phyloP scores from a whole-genome alignment of 2,329 filamentous ascomycete species.

The Paraconiothyrium sp. region DNA sequence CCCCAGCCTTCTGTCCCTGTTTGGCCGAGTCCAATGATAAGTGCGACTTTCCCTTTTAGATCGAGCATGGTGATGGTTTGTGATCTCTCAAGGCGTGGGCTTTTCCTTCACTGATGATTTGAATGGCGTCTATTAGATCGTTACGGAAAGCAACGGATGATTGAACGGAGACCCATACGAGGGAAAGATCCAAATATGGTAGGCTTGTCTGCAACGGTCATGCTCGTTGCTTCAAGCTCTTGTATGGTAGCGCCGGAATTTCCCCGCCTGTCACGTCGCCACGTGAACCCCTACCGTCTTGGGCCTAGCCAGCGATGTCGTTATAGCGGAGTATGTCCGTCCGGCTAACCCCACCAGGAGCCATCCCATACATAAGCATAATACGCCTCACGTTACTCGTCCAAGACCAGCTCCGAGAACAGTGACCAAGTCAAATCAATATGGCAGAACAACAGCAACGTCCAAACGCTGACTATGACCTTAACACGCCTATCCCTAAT shows the following conservation, averaged over 20 bases:
- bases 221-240: neutral
- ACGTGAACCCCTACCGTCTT: neutral
- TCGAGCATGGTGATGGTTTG: conserved; percentile 6
- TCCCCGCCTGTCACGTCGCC: neutral
- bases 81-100: neutral
- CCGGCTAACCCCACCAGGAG: neutral
- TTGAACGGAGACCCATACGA: neutral
- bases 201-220: neutral
- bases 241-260: neutral
- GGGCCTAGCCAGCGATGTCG: neutral
- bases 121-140: neutral
- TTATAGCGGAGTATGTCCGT: conserved; percentile 8
- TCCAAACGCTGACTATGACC: conserved; percentile 64
- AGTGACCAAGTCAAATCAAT: neutral
- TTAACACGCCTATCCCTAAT: conserved; percentile 61
- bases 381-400: neutral
- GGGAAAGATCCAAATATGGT: neutral
- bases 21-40: conserved; percentile 22
- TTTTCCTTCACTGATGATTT: neutral
- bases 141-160: neutral
- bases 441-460: conserved; percentile 8
- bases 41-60: conserved; percentile 17
- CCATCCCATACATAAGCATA: neutral
- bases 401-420: neutral
- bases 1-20: conserved; percentile 20